phyloP scores from a whole-genome alignment of 805 yeast species.

The Suhomyces faveliae region DNA sequence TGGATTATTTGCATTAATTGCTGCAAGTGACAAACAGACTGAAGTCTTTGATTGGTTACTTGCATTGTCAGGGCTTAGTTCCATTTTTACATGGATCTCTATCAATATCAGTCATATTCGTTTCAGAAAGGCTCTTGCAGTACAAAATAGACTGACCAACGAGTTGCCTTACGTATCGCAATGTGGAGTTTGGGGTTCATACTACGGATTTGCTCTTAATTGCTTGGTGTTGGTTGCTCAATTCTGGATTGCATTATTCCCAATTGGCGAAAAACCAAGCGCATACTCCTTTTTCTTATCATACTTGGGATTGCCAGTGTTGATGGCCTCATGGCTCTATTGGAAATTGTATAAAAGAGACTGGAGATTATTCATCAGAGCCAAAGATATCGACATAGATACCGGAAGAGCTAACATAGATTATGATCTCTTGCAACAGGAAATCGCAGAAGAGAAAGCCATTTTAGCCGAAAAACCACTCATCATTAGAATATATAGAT shows the following conservation, averaged over 20 bases:
- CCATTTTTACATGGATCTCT: conserved; percentile 63
- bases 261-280: conserved; percentile 43
- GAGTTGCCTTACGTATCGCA: conserved; percentile 56
- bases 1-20: conserved; percentile 64
- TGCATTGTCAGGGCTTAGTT: conserved; percentile 62
- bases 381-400: conserved; percentile 33
- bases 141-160: conserved; percentile 44
- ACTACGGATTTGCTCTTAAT: conserved; percentile 49
- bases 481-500: conserved; percentile 24
- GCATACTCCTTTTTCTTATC: conserved; percentile 32
- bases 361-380: conserved; percentile 26
- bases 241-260: conserved; percentile 65
- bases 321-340: conserved; percentile 28
- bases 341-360: conserved; percentile 29
- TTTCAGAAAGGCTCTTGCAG: conserved; percentile 56
- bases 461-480: conserved; percentile 23
- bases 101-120: conserved; percentile 60
- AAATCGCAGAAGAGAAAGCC: conserved; percentile 34
- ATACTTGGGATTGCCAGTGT: conserved; percentile 35
- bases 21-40: conserved; percentile 48
- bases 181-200: conserved; percentile 54
- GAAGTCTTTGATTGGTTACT: conserved; percentile 64
- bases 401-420: conserved; percentile 36
- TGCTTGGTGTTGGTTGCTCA: conserved; percentile 54
- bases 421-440: conserved; percentile 33